These are phyloP conservation scores for Sclerotinia glacialis DNA, from an alignment of 2,329 filamentous ascomycete genomes.

Conservation along the genomic window DNA sequence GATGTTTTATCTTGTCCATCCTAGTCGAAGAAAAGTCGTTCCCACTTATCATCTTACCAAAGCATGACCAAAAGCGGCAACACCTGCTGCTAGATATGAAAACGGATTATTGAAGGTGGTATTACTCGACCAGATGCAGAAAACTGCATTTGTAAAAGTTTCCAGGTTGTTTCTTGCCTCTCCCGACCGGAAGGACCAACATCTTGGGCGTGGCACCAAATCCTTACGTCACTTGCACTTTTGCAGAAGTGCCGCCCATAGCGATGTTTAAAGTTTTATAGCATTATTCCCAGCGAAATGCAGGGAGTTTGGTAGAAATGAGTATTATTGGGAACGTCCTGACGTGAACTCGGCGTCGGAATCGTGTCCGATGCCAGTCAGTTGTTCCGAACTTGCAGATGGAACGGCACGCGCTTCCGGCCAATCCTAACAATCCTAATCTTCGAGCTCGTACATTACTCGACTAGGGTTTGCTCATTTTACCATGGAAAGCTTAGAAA, in stretches of 20 bases:
- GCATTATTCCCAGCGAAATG: background rate
- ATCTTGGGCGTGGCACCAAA: background rate
- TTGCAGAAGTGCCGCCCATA: background rate
- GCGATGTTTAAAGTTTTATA: background rate
- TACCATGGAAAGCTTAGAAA: background rate
- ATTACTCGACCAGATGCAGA: background rate
- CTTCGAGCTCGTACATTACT: background rate
- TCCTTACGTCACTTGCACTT: background rate
- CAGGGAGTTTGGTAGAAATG: slow-evolving; percentile 1
- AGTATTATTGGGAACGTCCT: background rate
- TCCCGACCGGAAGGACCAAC: background rate
- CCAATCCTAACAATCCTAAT: background rate
- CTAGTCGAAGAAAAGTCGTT: background rate
- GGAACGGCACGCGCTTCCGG: slow-evolving; percentile 1
- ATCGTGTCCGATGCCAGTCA: background rate
- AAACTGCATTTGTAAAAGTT: background rate
- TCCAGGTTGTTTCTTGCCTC: background rate
- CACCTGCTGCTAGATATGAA: background rate
- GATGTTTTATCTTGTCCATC: background rate
- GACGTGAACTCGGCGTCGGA: slow-evolving; percentile 8
- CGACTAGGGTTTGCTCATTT: background rate
- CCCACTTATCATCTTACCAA: background rate
- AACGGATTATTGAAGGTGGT: background rate
- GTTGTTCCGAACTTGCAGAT: slow-evolving; percentile 12
- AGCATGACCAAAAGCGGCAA: background rate